Percentiles rank a stretch among this genome's conserved stretches.
Evolutionary conservation across 2,329 filamentous ascomycete genomes (phyloP).

Genomic region (Ophiognomonia clavigignenti-juglandacearum): DNA sequence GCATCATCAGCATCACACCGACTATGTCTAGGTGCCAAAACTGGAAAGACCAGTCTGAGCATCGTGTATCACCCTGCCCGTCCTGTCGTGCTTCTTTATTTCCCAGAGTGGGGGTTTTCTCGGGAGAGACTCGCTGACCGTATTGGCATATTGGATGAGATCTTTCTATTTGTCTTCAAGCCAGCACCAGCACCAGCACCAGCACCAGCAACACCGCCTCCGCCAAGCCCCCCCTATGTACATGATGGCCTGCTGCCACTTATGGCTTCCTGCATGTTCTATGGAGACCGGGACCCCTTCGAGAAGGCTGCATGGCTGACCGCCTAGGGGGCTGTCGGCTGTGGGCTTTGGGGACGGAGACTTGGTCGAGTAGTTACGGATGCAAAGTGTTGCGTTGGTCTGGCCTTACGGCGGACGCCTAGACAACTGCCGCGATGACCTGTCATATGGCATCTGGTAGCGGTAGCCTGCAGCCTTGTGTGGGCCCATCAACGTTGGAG

Average conservation of each 20-base stretch:
- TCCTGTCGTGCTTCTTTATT: background rate
- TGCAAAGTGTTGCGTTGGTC: constrained; percentile 10
- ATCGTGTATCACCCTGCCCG: background rate
- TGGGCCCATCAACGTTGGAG: constrained; percentile 1
- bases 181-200: no score
- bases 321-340: no score
- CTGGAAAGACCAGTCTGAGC: background rate
- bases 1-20: constrained; percentile 5
- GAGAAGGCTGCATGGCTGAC: background rate
- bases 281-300: constrained; percentile 3
- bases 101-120: constrained; percentile 11
- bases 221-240: no score
- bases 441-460: constrained; percentile 13
- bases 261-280: constrained; percentile 11
- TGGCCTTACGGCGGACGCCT: constrained; percentile 7
- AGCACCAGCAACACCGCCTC: no score
- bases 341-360: no score
- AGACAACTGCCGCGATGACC: constrained; percentile 16
- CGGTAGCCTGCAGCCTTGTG: constrained; percentile 13
- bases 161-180: no score
- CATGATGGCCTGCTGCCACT: constrained; percentile 3
- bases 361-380: background rate
- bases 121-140: no score
- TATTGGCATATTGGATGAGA: no score
- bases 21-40: background rate